phyloP scores from a whole-genome alignment of 2,329 filamentous ascomycete genomes.

The Arthrinium puccinioides region DNA sequence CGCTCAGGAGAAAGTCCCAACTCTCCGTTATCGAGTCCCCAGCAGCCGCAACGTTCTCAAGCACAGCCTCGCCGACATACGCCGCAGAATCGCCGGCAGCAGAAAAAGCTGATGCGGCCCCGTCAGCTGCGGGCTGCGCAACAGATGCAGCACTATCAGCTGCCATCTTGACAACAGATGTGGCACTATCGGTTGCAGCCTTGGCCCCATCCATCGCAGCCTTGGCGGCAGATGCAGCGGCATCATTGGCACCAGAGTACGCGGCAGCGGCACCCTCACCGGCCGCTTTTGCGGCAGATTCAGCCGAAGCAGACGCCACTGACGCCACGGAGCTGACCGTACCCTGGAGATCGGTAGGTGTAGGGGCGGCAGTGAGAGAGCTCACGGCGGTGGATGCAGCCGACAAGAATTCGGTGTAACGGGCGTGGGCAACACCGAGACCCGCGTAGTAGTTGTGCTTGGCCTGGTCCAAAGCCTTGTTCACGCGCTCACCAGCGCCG shows the following conservation, averaged over 20 bases:
- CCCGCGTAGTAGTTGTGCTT: conserved; percentile 68
- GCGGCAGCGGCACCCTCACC: conserved; percentile 41
- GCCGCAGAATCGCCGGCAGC: conserved; percentile 42
- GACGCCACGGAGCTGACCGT: conserved; percentile 38
- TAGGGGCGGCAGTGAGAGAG: conserved; percentile 50
- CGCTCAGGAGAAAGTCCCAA: conserved; percentile 57
- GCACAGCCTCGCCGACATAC: conserved; percentile 36
- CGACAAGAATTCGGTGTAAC: conserved; percentile 67
- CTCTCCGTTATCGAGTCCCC: conserved; percentile 36
- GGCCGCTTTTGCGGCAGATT: conserved; percentile 33
- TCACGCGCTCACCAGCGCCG: conserved; percentile 37
- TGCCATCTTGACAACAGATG: too few species aligned
- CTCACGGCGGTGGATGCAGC: conserved; percentile 66
- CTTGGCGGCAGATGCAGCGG: conserved; percentile 29
- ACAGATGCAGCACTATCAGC: conserved; percentile 36
- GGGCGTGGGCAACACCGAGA: conserved; percentile 69
- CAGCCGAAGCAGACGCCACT: conserved; percentile 38
- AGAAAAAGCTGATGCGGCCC: conserved; percentile 34
- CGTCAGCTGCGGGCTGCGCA: conserved; percentile 39
- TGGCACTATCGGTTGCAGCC: too few species aligned
- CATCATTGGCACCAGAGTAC: conserved; percentile 39
- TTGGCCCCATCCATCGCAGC: too few species aligned
- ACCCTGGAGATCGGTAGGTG: conserved; percentile 45
- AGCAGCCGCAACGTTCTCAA: conserved; percentile 34
- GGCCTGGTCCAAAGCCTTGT: conserved; percentile 54